A percentile compares a stretch with the other conserved stretches of the same genome.
Evolutionary conservation across 148 eudicot genomes (phyloP).

Genomic region (Vaccinium darrowii): DNA sequence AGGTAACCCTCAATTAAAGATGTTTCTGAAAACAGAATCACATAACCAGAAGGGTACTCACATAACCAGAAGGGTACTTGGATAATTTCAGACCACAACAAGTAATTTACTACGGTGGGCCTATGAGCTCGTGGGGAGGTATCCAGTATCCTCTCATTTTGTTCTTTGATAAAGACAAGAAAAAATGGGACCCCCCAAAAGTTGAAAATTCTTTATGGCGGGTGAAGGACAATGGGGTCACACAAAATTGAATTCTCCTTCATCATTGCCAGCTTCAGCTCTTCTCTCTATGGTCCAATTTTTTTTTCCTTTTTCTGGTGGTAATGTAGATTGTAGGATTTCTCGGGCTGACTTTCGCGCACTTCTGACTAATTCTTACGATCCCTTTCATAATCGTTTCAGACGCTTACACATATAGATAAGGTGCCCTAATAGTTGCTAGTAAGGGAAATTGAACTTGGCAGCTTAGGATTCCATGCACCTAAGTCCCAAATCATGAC

Average conservation of each 20-base stretch:
- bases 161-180: not conserved
- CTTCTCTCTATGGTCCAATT: constrained; percentile 20
- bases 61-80: not conserved
- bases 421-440: no score
- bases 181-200: not conserved
- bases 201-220: not conserved
- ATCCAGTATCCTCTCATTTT: not conserved
- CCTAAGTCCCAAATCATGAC: no score
- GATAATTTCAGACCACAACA: not conserved
- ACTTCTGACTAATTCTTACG: no score
- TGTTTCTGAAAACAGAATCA: not conserved
- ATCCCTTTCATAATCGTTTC: no score
- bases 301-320: no score
- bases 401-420: no score
- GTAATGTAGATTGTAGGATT: no score
- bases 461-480: no score
- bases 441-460: no score
- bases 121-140: constrained; percentile 13
- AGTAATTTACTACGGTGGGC: constrained; percentile 16
- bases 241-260: constrained; percentile 12
- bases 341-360: no score
- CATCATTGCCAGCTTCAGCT: constrained; percentile 21
- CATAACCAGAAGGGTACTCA: not conserved
- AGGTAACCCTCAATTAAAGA: not conserved
- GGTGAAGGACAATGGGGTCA: constrained; percentile 16